Evolutionary conservation across 768 basidiomycete genomes (phyloP), one percentile per base, ranked within the genome.

Genomic region (Mycena crocata): DNA sequence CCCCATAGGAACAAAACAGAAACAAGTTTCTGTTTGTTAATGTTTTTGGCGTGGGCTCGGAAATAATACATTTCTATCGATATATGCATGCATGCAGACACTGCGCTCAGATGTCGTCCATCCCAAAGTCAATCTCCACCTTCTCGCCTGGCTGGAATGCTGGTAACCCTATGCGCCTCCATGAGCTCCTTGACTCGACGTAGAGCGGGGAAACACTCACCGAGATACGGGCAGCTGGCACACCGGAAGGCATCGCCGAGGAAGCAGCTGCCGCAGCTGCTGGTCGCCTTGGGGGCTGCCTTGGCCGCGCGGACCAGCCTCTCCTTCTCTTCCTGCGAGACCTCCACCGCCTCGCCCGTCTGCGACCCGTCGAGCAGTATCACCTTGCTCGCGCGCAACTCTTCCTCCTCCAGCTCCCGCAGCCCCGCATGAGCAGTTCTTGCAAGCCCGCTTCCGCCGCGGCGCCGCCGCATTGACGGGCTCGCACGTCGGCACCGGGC

Each of bases 71-170:
- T 40, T 9, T 49, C 40, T 37, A 57, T 44, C 32, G n/a, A 31
- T 55, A 50, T 58, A 56, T n/a, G n/a, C n/a, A n/a, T n/a, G n/a
- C n/a, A 52, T 62, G 45, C 62, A 57, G 39, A 31, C 15, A 5
- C 57, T 57, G 26, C 23, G 51, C 34, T 82, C 79, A 97, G 67
- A 96, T 87, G 78, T 98, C 95, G 77, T 96, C 95, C 90, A 93
- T 93, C 55, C 86, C 88, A 66, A 96, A 86, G 74, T 92, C 88
- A 66, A 96, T 93, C 83, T 95, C 91, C 30, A 99, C 95, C 82
- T 98, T 97, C 83, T 99, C 95, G 61, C 98, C 98, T 2, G 98
- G 97, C 78, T 97, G 93, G 84, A 99, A 99, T 15, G 97, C 95
- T 49, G 98, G 98, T 31, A 99, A 86, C 71, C 98, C 97, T 98